Evolutionary conservation across 345 rosid species (phyloP), one percentile per base, ranked within the genome.

Genomic region (Eucalyptus pauciflora): DNA sequence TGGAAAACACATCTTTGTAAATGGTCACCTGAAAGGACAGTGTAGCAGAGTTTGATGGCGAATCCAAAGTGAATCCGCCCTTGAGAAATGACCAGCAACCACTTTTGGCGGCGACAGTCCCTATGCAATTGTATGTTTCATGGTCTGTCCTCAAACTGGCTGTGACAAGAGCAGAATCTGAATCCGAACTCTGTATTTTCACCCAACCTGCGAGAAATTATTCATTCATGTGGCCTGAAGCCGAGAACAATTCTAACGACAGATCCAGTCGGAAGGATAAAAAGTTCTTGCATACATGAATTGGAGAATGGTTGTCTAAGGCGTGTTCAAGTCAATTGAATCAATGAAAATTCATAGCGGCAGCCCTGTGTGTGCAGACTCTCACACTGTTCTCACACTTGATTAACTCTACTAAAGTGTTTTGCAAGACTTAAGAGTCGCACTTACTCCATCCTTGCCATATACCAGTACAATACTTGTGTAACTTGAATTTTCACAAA

Each of bases 11-110:
- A 37, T 76, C 15, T 76, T 76, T 76, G 85, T 37, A 76, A 41
- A 37, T 76, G 48, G 85, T 41, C 52, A 96, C 98, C 96, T 94
- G 92, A 87, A 96, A 94, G 86, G 91, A 90, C 52, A 97, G 88
- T 6, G 91, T 86, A 51, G 98, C 90, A 50, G 89, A 88, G 50
- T 87, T 89, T 50, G 96, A 95, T 48, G 97, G 92, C 37, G 94
- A 92, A 87, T 93, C 85, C 56, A 96, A 94, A 89, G 92, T 67
- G 88, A 96, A 97, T 43, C 99, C 99, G 31, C 99, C 99, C 90
- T 97, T 97, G 89, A 97, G 98, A 92, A 96, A 97, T 46, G 99
- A 96, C 99, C 99, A 97, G 90, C 99, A 97, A 51, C 96, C 98
- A 79, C 27, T 86, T 86, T 91, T 91, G 1, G 96, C 98, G 43